A percentile compares a stretch with the other conserved stretches of the same genome.
Conservation (phyloP, 768 basidiomycete species). For the Gyrodon lividus region DNA sequence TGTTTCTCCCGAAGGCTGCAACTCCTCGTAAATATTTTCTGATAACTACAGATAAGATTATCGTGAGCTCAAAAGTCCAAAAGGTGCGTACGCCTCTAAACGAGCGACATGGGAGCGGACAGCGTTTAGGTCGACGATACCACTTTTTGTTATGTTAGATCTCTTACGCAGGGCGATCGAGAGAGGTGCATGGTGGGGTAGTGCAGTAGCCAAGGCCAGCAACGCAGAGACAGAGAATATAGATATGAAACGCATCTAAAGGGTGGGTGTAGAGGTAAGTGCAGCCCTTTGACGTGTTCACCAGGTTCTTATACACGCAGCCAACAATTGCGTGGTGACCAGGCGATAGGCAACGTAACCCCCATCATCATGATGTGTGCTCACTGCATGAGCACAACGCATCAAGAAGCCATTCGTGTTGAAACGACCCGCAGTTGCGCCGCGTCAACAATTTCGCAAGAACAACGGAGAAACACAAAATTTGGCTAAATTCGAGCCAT, state of each 20-base stretch:
- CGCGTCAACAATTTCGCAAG: not conserved
- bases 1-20: constrained; percentile 5
- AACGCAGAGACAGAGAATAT: constrained; percentile 6
- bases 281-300: not conserved
- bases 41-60: constrained; percentile 4
- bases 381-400: not conserved
- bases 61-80: not conserved
- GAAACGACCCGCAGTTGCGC: not conserved
- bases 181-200: constrained; percentile 12
- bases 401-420: not conserved
- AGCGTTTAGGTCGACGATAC: constrained; percentile 16
- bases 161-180: constrained; percentile 19
- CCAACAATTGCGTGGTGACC: not conserved
- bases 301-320: constrained; percentile 6
- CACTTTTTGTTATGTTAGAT: constrained; percentile 9
- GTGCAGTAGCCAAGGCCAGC: constrained; percentile 16
- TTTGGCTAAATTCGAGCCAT: no score
- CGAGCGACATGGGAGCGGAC: constrained; percentile 15
- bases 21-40: constrained; percentile 22
- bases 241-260: constrained; percentile 12
- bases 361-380: not conserved
- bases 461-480: no score
- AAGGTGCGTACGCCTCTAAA: constrained; percentile 5
- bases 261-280: not conserved
- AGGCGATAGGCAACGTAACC: not conserved